Percentiles rank a stretch among this genome's conserved stretches.
Conservation (phyloP, 176 grass and related monocot genomes). For the Rhynchospora breviuscula region DNA sequence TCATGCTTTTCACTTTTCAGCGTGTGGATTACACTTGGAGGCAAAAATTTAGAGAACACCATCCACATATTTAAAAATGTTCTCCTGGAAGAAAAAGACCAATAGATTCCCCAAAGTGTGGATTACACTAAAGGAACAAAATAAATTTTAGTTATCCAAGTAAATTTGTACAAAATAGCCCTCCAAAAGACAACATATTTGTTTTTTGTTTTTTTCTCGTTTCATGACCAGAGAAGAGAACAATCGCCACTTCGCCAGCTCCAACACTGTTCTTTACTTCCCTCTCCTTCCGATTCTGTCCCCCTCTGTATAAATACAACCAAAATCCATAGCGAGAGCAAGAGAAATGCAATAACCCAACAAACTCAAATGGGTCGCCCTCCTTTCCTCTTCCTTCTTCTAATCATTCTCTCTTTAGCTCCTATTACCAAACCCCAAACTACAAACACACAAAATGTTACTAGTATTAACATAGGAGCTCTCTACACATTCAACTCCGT, state of each 20-base stretch:
- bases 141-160: no score
- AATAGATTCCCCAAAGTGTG: neutral
- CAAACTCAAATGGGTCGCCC: constrained; percentile 1
- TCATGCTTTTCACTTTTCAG: no score
- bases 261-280: constrained; percentile 13
- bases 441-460: constrained; percentile 21
- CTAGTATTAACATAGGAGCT: constrained; percentile 32
- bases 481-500: constrained; percentile 74
- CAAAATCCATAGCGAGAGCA: neutral
- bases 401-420: constrained; percentile 11
- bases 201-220: neutral
- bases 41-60: neutral
- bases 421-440: neutral
- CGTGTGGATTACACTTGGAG: no score
- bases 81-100: neutral
- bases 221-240: neutral
- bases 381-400: neutral
- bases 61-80: neutral
- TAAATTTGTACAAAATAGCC: neutral
- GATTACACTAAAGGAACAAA: no score
- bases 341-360: neutral
- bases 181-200: constrained; percentile 6
- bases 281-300: neutral
- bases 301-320: neutral
- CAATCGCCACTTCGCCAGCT: neutral